Conservation (phyloP, 768 basidiomycete species). For the Rhodosporidiobolus odoratus region DNA sequence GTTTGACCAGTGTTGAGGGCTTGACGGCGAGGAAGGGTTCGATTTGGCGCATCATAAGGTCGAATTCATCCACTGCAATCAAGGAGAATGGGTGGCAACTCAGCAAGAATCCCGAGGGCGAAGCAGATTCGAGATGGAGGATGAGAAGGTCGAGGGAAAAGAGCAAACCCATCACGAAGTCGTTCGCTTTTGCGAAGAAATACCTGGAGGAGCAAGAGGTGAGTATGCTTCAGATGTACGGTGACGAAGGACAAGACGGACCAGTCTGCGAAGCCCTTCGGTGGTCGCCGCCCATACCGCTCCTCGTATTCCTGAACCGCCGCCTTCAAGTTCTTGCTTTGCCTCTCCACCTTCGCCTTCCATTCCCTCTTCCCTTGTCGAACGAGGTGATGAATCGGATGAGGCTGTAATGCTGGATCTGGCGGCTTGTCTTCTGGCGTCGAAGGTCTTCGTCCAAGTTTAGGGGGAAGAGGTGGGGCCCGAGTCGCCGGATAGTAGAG, state of each 20-base stretch:
- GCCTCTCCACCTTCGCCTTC: constrained; percentile 57
- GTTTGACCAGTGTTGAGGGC: constrained; percentile 44
- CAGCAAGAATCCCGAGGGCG: neutral
- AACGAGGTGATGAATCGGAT: constrained; percentile 54
- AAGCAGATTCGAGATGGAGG: neutral
- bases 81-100: constrained; percentile 48
- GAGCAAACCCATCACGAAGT: constrained; percentile 15
- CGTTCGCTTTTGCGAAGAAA: constrained; percentile 52
- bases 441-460: neutral
- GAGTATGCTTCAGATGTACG: neutral
- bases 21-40: constrained; percentile 52
- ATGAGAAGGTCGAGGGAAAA: neutral
- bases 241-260: constrained; percentile 52
- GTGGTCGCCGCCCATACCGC: constrained; percentile 70
- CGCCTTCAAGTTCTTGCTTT: constrained; percentile 69
- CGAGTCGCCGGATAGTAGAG: constrained; percentile 14
- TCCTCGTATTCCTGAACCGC: constrained; percentile 76
- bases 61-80: constrained; percentile 78
- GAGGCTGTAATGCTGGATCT: constrained; percentile 37
- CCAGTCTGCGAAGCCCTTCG: constrained; percentile 86
- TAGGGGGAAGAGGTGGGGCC: neutral
- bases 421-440: neutral
- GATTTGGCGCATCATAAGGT: constrained; percentile 52
- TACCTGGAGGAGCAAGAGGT: constrained; percentile 45
- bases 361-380: constrained; percentile 48